Base-by-base conservation (phyloP, 305 asterid genomes). In the Fraxinus baroniana region DNA sequence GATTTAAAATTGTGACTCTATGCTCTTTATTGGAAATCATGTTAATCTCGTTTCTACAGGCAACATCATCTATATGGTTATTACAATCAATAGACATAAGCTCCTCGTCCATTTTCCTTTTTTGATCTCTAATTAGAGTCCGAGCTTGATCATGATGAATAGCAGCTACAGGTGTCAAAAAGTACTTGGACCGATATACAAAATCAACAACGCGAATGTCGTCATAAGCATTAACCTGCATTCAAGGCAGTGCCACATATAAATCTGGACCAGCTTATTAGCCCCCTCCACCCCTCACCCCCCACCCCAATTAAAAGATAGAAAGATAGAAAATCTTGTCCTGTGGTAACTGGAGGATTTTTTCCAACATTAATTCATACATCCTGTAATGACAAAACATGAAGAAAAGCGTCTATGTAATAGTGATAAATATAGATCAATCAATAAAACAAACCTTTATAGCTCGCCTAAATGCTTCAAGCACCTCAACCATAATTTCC, bases 221-320 rank as follows among this genome's bases (percentile, higher is more conserved):
- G 86, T 96, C 91, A 83, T 85, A 96, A 57, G 94, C 91, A 86
- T 87, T 92, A 79, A 96, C 99, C 99, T 94, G 91, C 39, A 33
- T 28, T 79, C 79, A 80, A 28, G 80, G 78, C 79, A 22, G 82
- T 28, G 73, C 70, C 55, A 76, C 68, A 55, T 0, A 46, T 74
- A 74, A 83, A 83, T 77, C 64, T 44, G 52, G 80, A 60, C 66
- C 37, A 82, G 83, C 20, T 71, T 55, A 80, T 49, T 8, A 18
- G 24, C 10, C 18, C 66, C 5, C 26, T 9, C 13, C 74, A 81
- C 18, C 73, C 62, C 2, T 0, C 66, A n/a, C 4, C 33, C 33
- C n/a, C 3, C 62, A 81, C 20, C 68, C 71, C 6, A 35, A 55
- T 73, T 75, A 41, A 70, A 52, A 35, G 6, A 33, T 3, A 18